These are phyloP conservation scores for Tetrapisispora pingtungensis DNA, from an alignment of 805 yeast species.

Conservation along the genomic window DNA sequence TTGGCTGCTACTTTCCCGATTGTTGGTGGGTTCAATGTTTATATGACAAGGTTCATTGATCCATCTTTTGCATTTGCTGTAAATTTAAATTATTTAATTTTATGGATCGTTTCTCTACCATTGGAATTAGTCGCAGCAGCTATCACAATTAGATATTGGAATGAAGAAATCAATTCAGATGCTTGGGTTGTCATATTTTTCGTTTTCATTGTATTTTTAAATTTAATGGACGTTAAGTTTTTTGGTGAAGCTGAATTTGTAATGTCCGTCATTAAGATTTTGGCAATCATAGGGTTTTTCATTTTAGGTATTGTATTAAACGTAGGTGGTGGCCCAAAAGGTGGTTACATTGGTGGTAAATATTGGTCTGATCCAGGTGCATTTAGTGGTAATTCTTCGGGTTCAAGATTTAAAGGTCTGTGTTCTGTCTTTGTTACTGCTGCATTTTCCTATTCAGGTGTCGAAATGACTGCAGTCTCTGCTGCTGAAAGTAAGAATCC, in stretches of 20 bases:
- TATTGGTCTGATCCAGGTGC: slow-evolving; percentile 53
- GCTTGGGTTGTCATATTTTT: slow-evolving; percentile 53
- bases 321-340: slow-evolving; percentile 37
- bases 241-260: slow-evolving; percentile 51
- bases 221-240: slow-evolving; percentile 42
- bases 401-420: slow-evolving; percentile 39
- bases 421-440: slow-evolving; percentile 47
- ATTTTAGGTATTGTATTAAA: slow-evolving; percentile 42
- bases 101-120: slow-evolving; percentile 49
- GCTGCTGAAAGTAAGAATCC: slow-evolving; percentile 73
- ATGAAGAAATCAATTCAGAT: slow-evolving; percentile 38
- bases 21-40: slow-evolving; percentile 43
- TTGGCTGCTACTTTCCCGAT: slow-evolving; percentile 44
- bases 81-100: slow-evolving; percentile 43
- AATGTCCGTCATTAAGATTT: slow-evolving; percentile 39
- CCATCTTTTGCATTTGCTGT: slow-evolving; percentile 49
- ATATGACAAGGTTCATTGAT: slow-evolving; percentile 42
- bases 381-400: slow-evolving; percentile 36
- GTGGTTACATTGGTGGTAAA: slow-evolving; percentile 36
- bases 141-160: slow-evolving; percentile 49
- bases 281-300: slow-evolving; percentile 43
- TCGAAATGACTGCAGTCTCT: slow-evolving; percentile 64
- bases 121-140: slow-evolving; percentile 52
- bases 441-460: slow-evolving; percentile 62
- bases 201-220: slow-evolving; percentile 37